These are phyloP conservation scores for Auricularia auricula-judae DNA, from an alignment of 768 basidiomycete genomes.

Conservation along the genomic window DNA sequence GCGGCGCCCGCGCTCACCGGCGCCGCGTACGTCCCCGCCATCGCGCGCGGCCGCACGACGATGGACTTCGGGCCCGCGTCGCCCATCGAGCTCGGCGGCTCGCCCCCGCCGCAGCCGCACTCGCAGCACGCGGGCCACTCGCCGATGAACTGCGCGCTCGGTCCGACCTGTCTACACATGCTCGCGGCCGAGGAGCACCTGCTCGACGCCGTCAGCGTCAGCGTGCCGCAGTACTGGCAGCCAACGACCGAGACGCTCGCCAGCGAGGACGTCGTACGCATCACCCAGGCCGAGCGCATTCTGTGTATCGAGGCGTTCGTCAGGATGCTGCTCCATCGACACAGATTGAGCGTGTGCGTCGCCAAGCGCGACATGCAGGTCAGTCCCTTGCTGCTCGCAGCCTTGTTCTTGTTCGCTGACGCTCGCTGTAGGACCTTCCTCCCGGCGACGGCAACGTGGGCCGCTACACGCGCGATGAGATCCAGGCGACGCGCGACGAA, in stretches of 20 bases:
- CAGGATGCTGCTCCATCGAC: conserved; percentile 78
- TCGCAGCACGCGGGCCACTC: background rate
- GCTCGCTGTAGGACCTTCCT: background rate
- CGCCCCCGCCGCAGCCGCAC: background rate
- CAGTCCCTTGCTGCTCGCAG: too few species aligned
- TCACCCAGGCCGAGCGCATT: conserved; percentile 80
- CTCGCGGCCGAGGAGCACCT: conserved; percentile 60
- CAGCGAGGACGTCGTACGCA: conserved; percentile 76
- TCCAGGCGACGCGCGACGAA: conserved; percentile 21
- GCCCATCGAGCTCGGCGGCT: background rate
- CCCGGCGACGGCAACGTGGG: background rate
- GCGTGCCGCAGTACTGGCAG: conserved; percentile 67
- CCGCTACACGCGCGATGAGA: background rate
- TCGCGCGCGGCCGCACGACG: background rate
- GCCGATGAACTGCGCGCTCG: background rate
- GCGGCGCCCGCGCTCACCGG: conserved; percentile 62
- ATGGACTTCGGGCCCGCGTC: background rate
- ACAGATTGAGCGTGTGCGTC: background rate
- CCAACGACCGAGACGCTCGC: conserved; percentile 72
- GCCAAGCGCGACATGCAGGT: background rate
- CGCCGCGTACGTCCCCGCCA: conserved; percentile 8
- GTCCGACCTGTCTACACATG: conserved; percentile 8
- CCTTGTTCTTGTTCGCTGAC: too few species aligned
- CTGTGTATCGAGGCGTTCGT: conserved; percentile 84
- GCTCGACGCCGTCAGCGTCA: conserved; percentile 66